Base-by-base conservation (phyloP, 176 grass and related monocot genomes). In the Avena insularis region DNA sequence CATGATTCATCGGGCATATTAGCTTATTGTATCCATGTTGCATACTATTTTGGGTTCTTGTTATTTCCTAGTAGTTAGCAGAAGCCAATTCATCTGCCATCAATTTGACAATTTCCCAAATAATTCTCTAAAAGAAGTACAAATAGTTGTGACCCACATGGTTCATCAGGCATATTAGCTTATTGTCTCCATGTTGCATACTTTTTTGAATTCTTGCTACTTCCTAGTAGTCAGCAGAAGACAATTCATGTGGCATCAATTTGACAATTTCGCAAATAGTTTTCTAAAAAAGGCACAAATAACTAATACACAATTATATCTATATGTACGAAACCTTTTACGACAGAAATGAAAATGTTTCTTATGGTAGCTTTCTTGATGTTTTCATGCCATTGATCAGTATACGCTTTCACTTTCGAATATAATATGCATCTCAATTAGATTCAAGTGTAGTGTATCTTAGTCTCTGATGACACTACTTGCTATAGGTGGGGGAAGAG, bases 401-500 rank as follows among this genome's bases (percentile, higher is more conserved):
- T 15, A 72, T 43, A 20, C 63, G 45, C 12, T 66, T 73, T 53
- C 85, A 21, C 48, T 70, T 60, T 46, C 33, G 15, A 63, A 64
- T 83, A 70, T 38, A 84, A 9, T 63, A 71, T 78, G 36, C 63
- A 83, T 79, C 43, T 86, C 36, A 57, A 57, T 62, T 86, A 55
- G 15, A 82, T 86, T 55, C 60, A 47, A 47, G 20, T 53, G 13
- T 67, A 19, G 27, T 17, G 20, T 54, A 85, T 23, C 19, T 43
- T 50, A 56, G 29, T 55, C 29, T 21, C n/a, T 80, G 79, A 60
- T 84, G 40, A 64, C 81, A 65, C 59, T 70, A 65, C 11, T 82
- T 38, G 29, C 71, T 90, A 69, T 80, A 98, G 96, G 93, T 98
- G 93, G 96, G 96, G 90, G 82, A 95, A 94, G 66, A 91, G 90